phyloP scores from a whole-genome alignment of 352 stramenopile species.

The Thraustotheca clavata region DNA sequence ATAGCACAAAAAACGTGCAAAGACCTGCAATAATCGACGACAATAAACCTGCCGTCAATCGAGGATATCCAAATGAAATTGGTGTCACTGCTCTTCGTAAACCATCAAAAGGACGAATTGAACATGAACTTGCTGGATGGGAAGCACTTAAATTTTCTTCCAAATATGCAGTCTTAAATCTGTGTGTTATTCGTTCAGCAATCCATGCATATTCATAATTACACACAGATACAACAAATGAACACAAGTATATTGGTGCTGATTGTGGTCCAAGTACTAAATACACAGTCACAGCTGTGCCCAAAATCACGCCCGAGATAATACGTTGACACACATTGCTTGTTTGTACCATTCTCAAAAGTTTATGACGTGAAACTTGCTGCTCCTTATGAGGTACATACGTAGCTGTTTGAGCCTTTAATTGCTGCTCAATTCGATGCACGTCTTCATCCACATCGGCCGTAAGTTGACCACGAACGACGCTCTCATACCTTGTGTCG shows the following conservation, averaged over 20 bases:
- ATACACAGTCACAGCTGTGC: constrained; percentile 54
- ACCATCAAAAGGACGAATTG: not conserved
- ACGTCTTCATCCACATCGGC: constrained; percentile 13
- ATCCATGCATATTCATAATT: constrained; percentile 69
- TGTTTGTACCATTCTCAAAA: constrained; percentile 6
- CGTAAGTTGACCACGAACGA: constrained; percentile 3
- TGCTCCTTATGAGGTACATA: not conserved
- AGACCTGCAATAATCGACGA: not conserved
- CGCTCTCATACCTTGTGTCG: not conserved
- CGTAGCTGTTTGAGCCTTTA: not conserved
- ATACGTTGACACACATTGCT: constrained; percentile 52
- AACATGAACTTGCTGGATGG: not conserved
- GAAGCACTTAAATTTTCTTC: not conserved
- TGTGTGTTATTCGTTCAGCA: constrained; percentile 40
- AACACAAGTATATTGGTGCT: constrained; percentile 16
- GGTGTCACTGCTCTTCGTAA: not conserved
- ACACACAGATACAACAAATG: constrained; percentile 31
- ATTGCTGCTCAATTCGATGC: not conserved
- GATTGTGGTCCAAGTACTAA: constrained; percentile 25
- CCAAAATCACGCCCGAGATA: constrained; percentile 44
- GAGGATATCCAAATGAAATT: not conserved
- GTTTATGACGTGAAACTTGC: not conserved
- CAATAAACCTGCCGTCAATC: not conserved
- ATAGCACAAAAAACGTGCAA: not conserved
- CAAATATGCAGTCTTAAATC: constrained; percentile 2